Conservation (phyloP, 2,329 filamentous ascomycete genomes). For the Pseudocercospora fijiensis region DNA sequence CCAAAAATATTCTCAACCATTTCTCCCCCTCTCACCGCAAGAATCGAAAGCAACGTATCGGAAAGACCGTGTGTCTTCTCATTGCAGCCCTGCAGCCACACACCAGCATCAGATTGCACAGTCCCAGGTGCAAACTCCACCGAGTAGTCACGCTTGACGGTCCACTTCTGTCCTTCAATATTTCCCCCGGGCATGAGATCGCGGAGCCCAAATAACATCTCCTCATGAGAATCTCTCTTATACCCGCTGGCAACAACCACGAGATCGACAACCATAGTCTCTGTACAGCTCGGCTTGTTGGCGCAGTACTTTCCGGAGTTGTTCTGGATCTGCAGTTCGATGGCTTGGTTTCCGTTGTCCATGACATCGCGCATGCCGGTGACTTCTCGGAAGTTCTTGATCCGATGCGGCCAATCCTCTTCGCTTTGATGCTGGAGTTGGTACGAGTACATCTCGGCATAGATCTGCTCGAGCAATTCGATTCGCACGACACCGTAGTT, state of each 20-base stretch:
- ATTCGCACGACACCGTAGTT: slow-evolving; percentile 95
- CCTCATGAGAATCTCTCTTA: slow-evolving; percentile 71
- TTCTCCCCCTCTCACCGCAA: slow-evolving; percentile 40
- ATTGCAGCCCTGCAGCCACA: slow-evolving; percentile 94
- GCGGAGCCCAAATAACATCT: slow-evolving; percentile 68
- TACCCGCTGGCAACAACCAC: slow-evolving; percentile 90
- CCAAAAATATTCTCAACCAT: slow-evolving; percentile 42
- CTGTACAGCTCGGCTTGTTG: slow-evolving; percentile 40
- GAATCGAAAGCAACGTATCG: slow-evolving; percentile 40
- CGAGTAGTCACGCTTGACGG: slow-evolving; percentile 74
- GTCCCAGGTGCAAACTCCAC: slow-evolving; percentile 67
- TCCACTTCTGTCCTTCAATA: slow-evolving; percentile 54
- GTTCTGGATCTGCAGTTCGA: slow-evolving; percentile 62
- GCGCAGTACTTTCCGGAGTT: slow-evolving; percentile 46
- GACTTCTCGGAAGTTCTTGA: slow-evolving; percentile 69
- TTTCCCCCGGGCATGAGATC: slow-evolving; percentile 62
- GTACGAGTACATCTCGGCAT: slow-evolving; percentile 85
- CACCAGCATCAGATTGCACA: slow-evolving; percentile 70
- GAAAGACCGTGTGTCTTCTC: slow-evolving; percentile 85
- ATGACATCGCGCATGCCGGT: slow-evolving; percentile 49
- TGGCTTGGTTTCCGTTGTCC: slow-evolving; percentile 42
- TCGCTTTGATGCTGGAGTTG: slow-evolving; percentile 69
- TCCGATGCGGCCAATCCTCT: slow-evolving; percentile 75
- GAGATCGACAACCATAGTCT: slow-evolving; percentile 72
- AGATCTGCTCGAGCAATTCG: slow-evolving; percentile 85